phyloP scores from a whole-genome alignment of 306 rosid species.

The Trifolium pratense region DNA sequence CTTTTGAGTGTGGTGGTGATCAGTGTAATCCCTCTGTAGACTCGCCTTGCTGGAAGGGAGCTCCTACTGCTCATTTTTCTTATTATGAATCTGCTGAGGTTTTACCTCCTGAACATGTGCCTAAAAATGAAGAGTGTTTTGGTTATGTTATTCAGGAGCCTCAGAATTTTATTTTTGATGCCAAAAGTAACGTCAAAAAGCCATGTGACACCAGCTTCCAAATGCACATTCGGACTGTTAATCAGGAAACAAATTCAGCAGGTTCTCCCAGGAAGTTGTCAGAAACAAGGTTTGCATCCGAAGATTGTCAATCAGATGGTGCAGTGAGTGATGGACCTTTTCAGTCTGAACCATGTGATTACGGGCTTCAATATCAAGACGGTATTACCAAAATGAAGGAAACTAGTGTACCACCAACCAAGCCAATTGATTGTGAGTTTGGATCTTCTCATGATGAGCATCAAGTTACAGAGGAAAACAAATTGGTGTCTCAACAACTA shows the following conservation, averaged over 20 bases:
- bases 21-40: slow-evolving; percentile 75
- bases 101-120: slow-evolving; percentile 41
- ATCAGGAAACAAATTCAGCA: slow-evolving; percentile 50
- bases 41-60: slow-evolving; percentile 99
- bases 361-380: slow-evolving; percentile 44
- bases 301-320: slow-evolving; percentile 50
- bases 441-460: slow-evolving; percentile 45
- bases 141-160: slow-evolving; percentile 49
- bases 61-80: slow-evolving; percentile 52
- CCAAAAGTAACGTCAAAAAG: slow-evolving; percentile 42
- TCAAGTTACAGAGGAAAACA: slow-evolving; percentile 45
- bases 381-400: slow-evolving; percentile 43
- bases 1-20: slow-evolving; percentile 66
- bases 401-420: slow-evolving; percentile 40
- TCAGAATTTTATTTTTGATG: slow-evolving; percentile 38
- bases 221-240: slow-evolving; percentile 29
- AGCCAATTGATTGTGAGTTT: slow-evolving; percentile 45
- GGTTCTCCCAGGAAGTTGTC: slow-evolving; percentile 48
- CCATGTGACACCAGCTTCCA: slow-evolving; percentile 47
- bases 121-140: slow-evolving; percentile 45
- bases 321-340: slow-evolving; percentile 43
- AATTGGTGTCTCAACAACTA: slow-evolving; percentile 42
- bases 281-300: slow-evolving; percentile 42
- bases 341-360: slow-evolving; percentile 44
- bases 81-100: slow-evolving; percentile 53